A percentile compares a stretch with the other conserved stretches of the same genome.
These are phyloP conservation scores for Exidia glandulosa DNA, from an alignment of 768 basidiomycete species.

Conservation along the genomic window DNA sequence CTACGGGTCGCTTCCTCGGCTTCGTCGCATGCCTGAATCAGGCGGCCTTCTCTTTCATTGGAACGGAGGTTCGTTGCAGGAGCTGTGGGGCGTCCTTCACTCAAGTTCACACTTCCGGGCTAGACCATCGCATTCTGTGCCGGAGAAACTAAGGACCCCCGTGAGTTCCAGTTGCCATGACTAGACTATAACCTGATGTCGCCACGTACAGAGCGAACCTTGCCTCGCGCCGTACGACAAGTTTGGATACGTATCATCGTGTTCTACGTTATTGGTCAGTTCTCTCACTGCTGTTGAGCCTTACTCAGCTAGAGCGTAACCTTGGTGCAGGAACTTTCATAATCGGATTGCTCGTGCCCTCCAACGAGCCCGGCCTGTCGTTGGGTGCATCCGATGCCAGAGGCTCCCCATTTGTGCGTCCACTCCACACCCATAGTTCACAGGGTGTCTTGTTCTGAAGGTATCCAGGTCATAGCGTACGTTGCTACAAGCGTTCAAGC, in stretches of 20 bases:
- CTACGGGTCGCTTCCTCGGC: constrained; percentile 9
- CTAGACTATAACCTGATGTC: not conserved
- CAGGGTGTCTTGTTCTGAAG: too few species aligned
- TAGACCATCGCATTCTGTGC: constrained; percentile 23
- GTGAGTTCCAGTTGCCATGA: not conserved
- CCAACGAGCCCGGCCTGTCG: constrained; percentile 30
- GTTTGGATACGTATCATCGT: constrained; percentile 34
- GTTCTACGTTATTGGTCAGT: constrained; percentile 14
- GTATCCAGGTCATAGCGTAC: constrained; percentile 30
- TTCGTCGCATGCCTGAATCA: constrained; percentile 13
- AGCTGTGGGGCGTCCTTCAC: not conserved
- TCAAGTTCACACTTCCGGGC: constrained; percentile 26
- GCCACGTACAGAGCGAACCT: constrained; percentile 11
- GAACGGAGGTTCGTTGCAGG: constrained; percentile 45
- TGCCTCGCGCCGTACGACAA: constrained; percentile 31
- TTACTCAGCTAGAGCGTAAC: too few species aligned
- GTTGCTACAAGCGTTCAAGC: not conserved
- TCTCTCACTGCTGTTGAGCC: not conserved
- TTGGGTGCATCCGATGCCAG: constrained; percentile 33
- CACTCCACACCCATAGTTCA: not conserved
- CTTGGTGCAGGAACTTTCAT: constrained; percentile 19
- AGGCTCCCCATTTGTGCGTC: constrained; percentile 35
- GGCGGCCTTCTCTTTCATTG: constrained; percentile 30
- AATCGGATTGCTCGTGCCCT: constrained; percentile 35
- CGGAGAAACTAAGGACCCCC: constrained; percentile 22